A percentile compares a stretch with the other conserved stretches of the same genome.
Evolutionary conservation across 2,329 filamentous ascomycete genomes (phyloP).

Genomic region (Sclerotinia borealis): DNA sequence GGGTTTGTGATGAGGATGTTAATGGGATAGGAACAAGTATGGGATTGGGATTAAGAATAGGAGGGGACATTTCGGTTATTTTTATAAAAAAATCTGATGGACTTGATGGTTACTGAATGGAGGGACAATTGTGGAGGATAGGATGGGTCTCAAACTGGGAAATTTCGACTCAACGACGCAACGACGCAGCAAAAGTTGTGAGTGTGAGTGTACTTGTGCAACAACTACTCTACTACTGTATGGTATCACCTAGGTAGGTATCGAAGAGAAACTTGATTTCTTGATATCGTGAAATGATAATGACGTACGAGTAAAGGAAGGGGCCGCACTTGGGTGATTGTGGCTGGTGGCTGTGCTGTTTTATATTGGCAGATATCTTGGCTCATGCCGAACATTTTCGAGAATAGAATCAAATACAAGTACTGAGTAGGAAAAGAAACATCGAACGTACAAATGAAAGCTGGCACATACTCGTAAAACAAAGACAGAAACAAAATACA

Average conservation of each 20-base stretch:
- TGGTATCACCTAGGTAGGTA: too few species aligned
- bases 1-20: background rate
- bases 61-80: background rate
- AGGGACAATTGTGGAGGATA: background rate
- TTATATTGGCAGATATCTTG: background rate
- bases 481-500: background rate
- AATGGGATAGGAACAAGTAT: background rate
- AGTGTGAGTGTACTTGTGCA: too few species aligned
- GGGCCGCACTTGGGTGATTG: background rate
- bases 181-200: too few species aligned
- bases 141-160: background rate
- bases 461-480: background rate
- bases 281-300: background rate
- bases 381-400: background rate
- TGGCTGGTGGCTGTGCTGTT: background rate
- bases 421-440: background rate
- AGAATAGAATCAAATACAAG: background rate
- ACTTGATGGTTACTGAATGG: background rate
- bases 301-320: background rate
- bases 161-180: too few species aligned
- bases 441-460: background rate
- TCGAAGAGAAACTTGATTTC: slow-evolving; percentile 4
- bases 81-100: background rate
- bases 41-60: background rate
- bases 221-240: too few species aligned